Evolutionary conservation across 1,284 basidiomycete genomes (phyloP), one percentile per base, ranked within the genome.

Genomic region (Ceratobasidium sp.): DNA sequence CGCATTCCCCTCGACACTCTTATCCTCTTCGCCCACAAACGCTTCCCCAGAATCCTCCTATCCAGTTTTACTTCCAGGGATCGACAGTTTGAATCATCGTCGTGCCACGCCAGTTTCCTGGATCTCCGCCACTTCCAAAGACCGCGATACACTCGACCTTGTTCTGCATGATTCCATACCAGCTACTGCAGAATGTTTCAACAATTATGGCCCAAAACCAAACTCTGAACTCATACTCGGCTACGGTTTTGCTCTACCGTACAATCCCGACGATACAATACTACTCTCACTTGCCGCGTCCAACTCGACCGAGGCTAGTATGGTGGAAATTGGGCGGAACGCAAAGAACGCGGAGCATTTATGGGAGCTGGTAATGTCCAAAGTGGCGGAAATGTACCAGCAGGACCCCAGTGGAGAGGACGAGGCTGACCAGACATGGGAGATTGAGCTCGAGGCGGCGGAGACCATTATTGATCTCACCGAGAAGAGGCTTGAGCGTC

Each of bases 181-280:
- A 0, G 76, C 82, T 2, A 86, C 85, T 51, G 78, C 84, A 19
- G 91, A 97, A 81, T 83, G 95, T n/a, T 90, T 91, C 84, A 97
- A 96, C 83, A 96, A 96, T 80, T 94, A 94, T 79, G 93, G 93
- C 0, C 86, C 88, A 0, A 95, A 94, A 81, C 89, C 94, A 0
- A 96, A 96, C 81, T 87, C 93, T 29, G 93, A 95, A 80, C 86
- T 97, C 39, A 88, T 97, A 59, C 86, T 97, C 2, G 93, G 91
- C 1, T 97, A 96, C 79, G 95, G 95, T 0, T 98, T 97, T 81
- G 88, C 92, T 0, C 80, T 95, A 1, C 82, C 85, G 0, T 78
- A 86, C 34, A 95, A 96, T 78, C 91, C 92, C 0, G 93, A 95
- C 78, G 95, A 96, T 80, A 91, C 91, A 0, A 91, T 95, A 75